phyloP scores from a whole-genome alignment of 805 yeast genomes.

The Starmerella potacharoeniae region DNA sequence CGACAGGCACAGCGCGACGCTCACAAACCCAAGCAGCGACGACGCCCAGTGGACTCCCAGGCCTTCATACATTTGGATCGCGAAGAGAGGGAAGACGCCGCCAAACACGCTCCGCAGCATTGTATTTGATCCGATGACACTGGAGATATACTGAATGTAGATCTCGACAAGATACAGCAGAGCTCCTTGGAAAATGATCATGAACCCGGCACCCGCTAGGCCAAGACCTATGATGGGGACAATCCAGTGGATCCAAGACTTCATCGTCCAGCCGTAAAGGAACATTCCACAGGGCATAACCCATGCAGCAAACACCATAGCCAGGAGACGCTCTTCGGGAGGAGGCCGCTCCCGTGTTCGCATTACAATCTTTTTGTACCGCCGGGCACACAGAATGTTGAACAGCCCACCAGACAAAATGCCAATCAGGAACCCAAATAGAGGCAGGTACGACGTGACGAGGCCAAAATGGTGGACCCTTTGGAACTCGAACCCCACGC shows the following conservation, averaged over 20 bases:
- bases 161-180: slow-evolving; percentile 54
- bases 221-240: slow-evolving; percentile 47
- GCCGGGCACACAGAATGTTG: slow-evolving; percentile 24
- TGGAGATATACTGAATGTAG: slow-evolving; percentile 47
- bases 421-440: slow-evolving; percentile 29
- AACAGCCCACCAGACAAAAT: slow-evolving; percentile 25
- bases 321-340: slow-evolving; percentile 50
- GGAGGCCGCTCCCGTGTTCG: slow-evolving; percentile 35
- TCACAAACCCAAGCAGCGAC: slow-evolving; percentile 38
- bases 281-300: slow-evolving; percentile 45
- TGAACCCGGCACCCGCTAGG: slow-evolving; percentile 42
- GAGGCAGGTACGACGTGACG: slow-evolving; percentile 27
- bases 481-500: slow-evolving; percentile 32
- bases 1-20: slow-evolving; percentile 35
- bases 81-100: slow-evolving; percentile 54
- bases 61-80: slow-evolving; percentile 44
- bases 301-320: slow-evolving; percentile 40
- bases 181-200: slow-evolving; percentile 49
- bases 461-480: slow-evolving; percentile 27
- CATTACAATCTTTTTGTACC: slow-evolving; percentile 24
- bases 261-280: slow-evolving; percentile 53
- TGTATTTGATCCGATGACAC: slow-evolving; percentile 50
- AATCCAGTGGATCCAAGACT: slow-evolving; percentile 37
- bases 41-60: slow-evolving; percentile 47
- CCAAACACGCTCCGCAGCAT: slow-evolving; percentile 48